These are phyloP conservation scores for Sporothrix luriei DNA, from an alignment of 2,329 filamentous ascomycete species.

Conservation along the genomic window DNA sequence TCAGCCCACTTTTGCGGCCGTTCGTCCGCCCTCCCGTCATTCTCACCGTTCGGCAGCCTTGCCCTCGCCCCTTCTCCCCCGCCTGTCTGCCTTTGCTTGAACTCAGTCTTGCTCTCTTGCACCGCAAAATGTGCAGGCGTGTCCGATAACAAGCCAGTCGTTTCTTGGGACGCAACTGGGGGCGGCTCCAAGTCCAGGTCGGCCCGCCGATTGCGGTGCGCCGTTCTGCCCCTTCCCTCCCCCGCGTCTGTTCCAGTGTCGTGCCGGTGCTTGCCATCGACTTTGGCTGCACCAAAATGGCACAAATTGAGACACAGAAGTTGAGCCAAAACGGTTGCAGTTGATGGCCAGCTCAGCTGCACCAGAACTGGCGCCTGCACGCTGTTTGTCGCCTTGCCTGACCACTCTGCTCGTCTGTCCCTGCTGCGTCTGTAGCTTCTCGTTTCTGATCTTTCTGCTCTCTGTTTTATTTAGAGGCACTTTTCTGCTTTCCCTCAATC, in stretches of 20 bases:
- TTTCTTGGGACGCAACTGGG: background rate
- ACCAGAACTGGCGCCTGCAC: background rate
- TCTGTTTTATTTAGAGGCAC: conserved; percentile 15
- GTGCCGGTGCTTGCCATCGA: conserved; percentile 9
- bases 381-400: background rate
- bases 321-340: conserved; percentile 3
- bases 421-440: background rate
- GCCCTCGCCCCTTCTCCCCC: background rate
- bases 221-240: background rate
- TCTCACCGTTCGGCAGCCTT: background rate
- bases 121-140: background rate
- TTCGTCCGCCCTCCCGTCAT: conserved; percentile 16
- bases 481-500: background rate
- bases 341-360: conserved; percentile 2
- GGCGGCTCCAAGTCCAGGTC: background rate
- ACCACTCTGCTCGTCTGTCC: background rate
- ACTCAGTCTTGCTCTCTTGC: background rate
- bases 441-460: background rate
- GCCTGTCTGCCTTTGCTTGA: background rate
- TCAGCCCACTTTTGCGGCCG: background rate
- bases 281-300: conserved; percentile 13
- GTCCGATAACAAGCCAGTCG: background rate
- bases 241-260: background rate
- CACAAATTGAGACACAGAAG: conserved; percentile 17
- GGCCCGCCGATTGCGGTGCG: background rate